phyloP scores from a whole-genome alignment of 257 asterid species.

The Verbascum thapsus region DNA sequence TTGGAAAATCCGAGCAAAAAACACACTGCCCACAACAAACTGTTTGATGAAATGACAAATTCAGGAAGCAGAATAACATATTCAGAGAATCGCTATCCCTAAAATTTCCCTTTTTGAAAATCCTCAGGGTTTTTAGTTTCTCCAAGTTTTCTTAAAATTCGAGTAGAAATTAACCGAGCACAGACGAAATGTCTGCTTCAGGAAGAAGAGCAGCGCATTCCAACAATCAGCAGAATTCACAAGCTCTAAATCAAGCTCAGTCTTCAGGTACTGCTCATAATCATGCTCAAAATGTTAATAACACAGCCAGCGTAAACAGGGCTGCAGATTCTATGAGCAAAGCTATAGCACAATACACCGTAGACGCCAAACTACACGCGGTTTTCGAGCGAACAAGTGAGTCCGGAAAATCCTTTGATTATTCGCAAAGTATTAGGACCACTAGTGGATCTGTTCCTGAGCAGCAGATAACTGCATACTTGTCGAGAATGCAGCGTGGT shows the following conservation, averaged over 20 bases:
- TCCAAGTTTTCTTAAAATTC: constrained; percentile 10
- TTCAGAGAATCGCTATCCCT: not conserved
- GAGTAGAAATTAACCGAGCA: not conserved
- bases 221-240: constrained; percentile 20
- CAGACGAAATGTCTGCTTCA: constrained; percentile 31
- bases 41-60: constrained; percentile 26
- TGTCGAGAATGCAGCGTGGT: constrained; percentile 59
- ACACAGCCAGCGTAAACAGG: constrained; percentile 22
- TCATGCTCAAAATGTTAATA: constrained; percentile 25
- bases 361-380: constrained; percentile 53
- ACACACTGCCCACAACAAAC: not conserved
- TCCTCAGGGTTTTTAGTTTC: constrained; percentile 12
- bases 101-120: not conserved
- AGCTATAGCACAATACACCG: constrained; percentile 56
- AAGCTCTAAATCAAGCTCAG: constrained; percentile 34
- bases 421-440: constrained; percentile 45
- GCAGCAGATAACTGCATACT: constrained; percentile 54
- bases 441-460: constrained; percentile 46
- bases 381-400: constrained; percentile 58
- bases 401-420: constrained; percentile 49
- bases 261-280: constrained; percentile 47
- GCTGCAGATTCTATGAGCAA: constrained; percentile 42
- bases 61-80: constrained; percentile 5
- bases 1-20: no score
- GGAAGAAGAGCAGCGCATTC: constrained; percentile 31